Evolutionary conservation across 805 yeast species (phyloP), one percentile per base, ranked within the genome.

Genomic region (Wickerhamiella australiensis): DNA sequence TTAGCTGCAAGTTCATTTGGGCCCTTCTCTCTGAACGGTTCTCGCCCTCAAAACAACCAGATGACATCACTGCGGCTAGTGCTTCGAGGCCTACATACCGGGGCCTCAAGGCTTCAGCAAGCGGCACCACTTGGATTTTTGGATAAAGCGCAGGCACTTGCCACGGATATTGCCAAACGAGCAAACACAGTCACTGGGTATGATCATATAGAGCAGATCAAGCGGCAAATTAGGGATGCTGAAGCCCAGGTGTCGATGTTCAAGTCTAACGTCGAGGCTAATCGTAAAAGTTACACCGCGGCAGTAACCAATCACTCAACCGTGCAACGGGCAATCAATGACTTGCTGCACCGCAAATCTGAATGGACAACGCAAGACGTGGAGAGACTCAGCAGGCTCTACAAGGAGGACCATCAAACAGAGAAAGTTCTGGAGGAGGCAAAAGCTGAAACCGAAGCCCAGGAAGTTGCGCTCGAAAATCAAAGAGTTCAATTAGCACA

Each of bases 121-220:
- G 42, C 42, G 4, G 22, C 21, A 13, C 31, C 29, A 3, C 13
- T 20, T 11, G 20, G 15, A 13, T 43, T 47, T 27, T 23, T 68
- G 59, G 68, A 66, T 42, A 49, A 53, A 40, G 43, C 65, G 15
- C 72, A 69, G 54, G 50, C 60, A 4, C 49, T 61, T 20, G 52
- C 68, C 13, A 57, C 69, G 49, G 57, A 59, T 2, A 65, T 68
- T 1, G 68, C 70, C 9, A 72, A 77, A 52, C 76, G 88, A 1
- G 70, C 90, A 29, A 92, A 92, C 59, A 95, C 87, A 57, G 80
- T 87, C 9, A 90, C 98, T 0, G 98, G 98, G 0, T 92, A 92
- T 63, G 74, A 86, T 0, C 71, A 80, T 17, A 85, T 92, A 50
- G 94, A 85, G 59, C 69, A 72, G 51, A 65, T 90, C 57, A 81